These are phyloP conservation scores for Nematodospora anomalae DNA, from an alignment of 1,139 yeast genomes.

Conservation along the genomic window DNA sequence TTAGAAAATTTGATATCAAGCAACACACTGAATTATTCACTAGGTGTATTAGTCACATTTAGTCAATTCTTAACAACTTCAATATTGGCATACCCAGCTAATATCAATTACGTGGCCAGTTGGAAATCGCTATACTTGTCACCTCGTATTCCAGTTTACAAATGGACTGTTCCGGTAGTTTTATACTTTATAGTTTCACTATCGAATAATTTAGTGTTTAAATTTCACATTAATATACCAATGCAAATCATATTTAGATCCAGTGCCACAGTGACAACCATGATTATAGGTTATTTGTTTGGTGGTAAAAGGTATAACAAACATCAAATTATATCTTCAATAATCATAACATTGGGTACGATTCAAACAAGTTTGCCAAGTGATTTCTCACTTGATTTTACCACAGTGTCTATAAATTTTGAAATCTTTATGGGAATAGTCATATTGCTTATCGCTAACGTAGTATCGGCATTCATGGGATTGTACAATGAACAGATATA, in stretches of 20 bases:
- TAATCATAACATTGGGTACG: conserved; percentile 57
- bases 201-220: too few relatives aligned
- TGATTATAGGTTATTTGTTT: conserved; percentile 55
- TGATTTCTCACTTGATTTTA: conserved; percentile 6
- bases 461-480: conserved; percentile 55
- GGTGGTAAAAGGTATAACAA: conserved; percentile 47
- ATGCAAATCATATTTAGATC: conserved; percentile 66
- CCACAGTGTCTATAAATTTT: conserved; percentile 1
- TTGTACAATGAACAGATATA: conserved; percentile 54
- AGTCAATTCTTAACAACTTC: conserved; percentile 56
- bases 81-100: conserved; percentile 21
- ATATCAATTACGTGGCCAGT: conserved; percentile 1
- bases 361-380: conserved; percentile 45
- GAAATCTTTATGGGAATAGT: conserved; percentile 43
- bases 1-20: conserved; percentile 52
- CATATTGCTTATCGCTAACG: conserved; percentile 46
- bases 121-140: not conserved
- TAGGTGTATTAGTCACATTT: conserved; percentile 57
- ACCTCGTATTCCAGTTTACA: conserved; percentile 45
- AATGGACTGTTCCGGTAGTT: conserved; percentile 50
- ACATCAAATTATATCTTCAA: conserved; percentile 41
- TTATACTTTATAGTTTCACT: conserved; percentile 55
- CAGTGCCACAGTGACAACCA: conserved; percentile 61
- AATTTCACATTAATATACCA: too few relatives aligned
- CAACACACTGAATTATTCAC: conserved; percentile 9